Conservation (phyloP, 768 basidiomycete genomes). For the Mycena latifolia region DNA sequence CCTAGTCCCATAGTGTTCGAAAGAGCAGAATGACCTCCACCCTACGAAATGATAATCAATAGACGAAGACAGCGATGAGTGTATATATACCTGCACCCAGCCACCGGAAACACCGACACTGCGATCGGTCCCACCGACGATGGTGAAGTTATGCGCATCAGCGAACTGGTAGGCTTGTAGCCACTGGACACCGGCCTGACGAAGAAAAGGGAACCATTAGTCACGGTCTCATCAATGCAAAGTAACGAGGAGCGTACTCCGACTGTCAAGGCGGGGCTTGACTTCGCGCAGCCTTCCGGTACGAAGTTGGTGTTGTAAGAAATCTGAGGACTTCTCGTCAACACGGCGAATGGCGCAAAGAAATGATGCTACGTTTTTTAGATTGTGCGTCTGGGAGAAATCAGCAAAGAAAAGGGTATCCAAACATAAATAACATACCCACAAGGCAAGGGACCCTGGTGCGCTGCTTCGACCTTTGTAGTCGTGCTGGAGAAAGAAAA, state of each 20-base stretch:
- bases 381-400: conserved; percentile 12
- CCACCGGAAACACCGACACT: conserved; percentile 39
- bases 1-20: conserved; percentile 41
- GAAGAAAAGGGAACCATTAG: background rate
- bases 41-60: conserved; percentile 16
- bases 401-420: background rate
- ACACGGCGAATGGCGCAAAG: background rate
- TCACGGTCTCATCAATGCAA: background rate
- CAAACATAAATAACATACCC: conserved; percentile 23
- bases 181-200: conserved; percentile 39
- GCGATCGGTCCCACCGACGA: conserved; percentile 37
- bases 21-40: conserved; percentile 37
- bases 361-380: conserved; percentile 12
- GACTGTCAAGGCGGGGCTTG: conserved; percentile 14
- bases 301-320: conserved; percentile 10
- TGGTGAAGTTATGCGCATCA: conserved; percentile 35
- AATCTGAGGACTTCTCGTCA: background rate
- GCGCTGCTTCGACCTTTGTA: conserved; percentile 41
- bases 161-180: conserved; percentile 36
- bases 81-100: conserved; percentile 36
- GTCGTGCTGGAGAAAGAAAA: conserved; percentile 37
- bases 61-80: too few species aligned
- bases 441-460: conserved; percentile 37
- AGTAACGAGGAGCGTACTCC: background rate
- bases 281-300: conserved; percentile 11